Percentiles rank a stretch among this genome's conserved stretches.
Conservation (phyloP, 352 stramenopile species). For the Pilasporangium apinafurcum region DNA sequence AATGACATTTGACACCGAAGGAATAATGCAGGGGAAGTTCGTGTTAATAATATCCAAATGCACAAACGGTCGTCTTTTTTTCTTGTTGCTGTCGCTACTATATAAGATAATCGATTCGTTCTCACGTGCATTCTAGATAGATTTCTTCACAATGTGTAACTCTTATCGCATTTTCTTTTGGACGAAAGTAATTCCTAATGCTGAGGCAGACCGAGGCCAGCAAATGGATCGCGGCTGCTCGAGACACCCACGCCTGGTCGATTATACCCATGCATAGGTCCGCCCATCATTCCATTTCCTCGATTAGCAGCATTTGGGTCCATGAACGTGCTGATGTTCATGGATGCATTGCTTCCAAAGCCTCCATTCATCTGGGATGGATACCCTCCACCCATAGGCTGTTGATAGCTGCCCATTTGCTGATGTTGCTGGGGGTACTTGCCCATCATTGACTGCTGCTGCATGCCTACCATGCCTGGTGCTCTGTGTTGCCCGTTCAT, state of each 20-base stretch:
- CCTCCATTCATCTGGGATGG: too few species aligned
- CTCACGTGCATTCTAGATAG: too few species aligned
- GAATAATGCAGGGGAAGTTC: too few species aligned
- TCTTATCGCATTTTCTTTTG: too few species aligned
- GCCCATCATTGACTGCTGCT: conserved; percentile 10
- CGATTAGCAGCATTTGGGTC: conserved; percentile 14
- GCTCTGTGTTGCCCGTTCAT: conserved; percentile 18
- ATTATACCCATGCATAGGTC: too few species aligned
- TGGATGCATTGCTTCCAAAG: conserved; percentile 10
- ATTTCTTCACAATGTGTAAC: too few species aligned
- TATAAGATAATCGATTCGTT: not conserved
- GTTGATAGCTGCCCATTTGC: conserved; percentile 15
- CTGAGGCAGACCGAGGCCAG: conserved; percentile 57
- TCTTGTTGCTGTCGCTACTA: not conserved
- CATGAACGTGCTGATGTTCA: conserved; percentile 43
- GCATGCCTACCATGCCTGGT: too few species aligned
- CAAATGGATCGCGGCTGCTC: conserved; percentile 60
- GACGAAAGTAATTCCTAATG: too few species aligned
- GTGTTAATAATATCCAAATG: too few species aligned
- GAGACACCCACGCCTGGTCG: conserved; percentile 3
- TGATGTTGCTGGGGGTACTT: conserved; percentile 9
- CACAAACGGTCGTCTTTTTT: too few species aligned
- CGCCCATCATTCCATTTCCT: conserved; percentile 1
- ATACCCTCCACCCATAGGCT: conserved; percentile 21
- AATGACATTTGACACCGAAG: too few species aligned